Conservation (phyloP, 805 yeast species). For the Ogataea methanolica region DNA sequence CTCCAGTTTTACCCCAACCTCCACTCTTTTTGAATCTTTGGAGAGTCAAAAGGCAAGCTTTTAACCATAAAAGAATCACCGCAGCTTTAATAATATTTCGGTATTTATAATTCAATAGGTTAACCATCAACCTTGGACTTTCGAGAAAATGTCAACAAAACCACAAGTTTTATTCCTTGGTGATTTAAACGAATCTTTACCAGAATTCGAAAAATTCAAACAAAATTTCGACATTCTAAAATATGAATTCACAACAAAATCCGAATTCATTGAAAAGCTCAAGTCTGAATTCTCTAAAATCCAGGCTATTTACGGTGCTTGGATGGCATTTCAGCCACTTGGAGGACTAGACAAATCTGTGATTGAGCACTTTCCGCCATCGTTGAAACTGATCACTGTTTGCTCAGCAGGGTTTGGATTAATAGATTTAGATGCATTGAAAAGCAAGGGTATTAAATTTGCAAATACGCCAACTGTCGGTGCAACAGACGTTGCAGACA, state of each 20-base stretch:
- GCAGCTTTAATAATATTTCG: too few species aligned
- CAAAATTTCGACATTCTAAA: conserved; percentile 34
- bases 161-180: conserved; percentile 43
- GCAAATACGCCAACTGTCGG: conserved; percentile 60
- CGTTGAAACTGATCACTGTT: conserved; percentile 42
- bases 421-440: conserved; percentile 35
- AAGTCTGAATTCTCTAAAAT: conserved; percentile 33
- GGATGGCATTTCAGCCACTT: conserved; percentile 42
- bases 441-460: conserved; percentile 39
- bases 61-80: too few species aligned
- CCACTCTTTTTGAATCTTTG: too few species aligned
- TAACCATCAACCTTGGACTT: neutral
- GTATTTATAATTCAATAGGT: too few species aligned
- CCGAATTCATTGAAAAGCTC: conserved; percentile 37
- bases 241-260: conserved; percentile 38
- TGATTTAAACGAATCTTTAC: conserved; percentile 41
- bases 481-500: conserved; percentile 68
- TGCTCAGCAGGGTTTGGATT: conserved; percentile 53
- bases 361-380: conserved; percentile 36
- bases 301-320: conserved; percentile 47
- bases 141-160: neutral
- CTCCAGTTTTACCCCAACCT: too few species aligned
- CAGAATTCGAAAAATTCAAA: conserved; percentile 43
- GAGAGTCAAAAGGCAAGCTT: too few species aligned
- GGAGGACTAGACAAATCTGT: conserved; percentile 43